Percentiles rank a stretch among this genome's conserved stretches.
These are phyloP conservation scores for Maudiozyma humilis DNA, from an alignment of 1,139 yeast genomes.

Conservation along the genomic window DNA sequence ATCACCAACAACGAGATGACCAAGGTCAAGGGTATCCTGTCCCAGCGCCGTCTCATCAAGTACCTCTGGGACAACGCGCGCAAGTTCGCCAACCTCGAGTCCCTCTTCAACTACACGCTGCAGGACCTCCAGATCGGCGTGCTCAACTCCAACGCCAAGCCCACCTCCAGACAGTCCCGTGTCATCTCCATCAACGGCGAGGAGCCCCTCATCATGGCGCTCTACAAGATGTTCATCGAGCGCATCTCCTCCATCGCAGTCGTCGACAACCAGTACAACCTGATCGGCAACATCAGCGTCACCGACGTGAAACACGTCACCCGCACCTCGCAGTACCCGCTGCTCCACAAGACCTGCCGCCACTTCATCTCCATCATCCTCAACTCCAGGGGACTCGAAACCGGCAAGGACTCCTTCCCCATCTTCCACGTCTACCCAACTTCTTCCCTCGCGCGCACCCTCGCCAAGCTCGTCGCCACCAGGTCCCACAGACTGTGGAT, in stretches of 20 bases:
- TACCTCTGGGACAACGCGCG: conserved; percentile 90
- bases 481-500: conserved; percentile 91
- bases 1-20: conserved; percentile 49
- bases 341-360: conserved; percentile 72
- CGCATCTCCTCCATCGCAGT: conserved; percentile 89
- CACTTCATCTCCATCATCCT: conserved; percentile 82
- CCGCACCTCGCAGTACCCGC: conserved; percentile 72
- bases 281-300: conserved; percentile 86
- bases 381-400: conserved; percentile 76
- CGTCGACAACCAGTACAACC: conserved; percentile 66
- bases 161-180: conserved; percentile 29
- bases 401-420: conserved; percentile 88
- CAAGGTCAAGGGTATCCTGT: conserved; percentile 64
- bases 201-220: conserved; percentile 76
- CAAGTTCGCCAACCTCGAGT: conserved; percentile 70
- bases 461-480: conserved; percentile 93
- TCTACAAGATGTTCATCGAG: conserved; percentile 73
- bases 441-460: conserved; percentile 75
- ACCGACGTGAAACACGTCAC: conserved; percentile 88
- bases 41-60: conserved; percentile 77
- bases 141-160: conserved; percentile 24
- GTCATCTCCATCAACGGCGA: conserved; percentile 82
- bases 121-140: conserved; percentile 30
- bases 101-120: conserved; percentile 52
- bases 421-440: conserved; percentile 82